Conservation (phyloP, 768 basidiomycete genomes). For the Dioszegia crocea region DNA sequence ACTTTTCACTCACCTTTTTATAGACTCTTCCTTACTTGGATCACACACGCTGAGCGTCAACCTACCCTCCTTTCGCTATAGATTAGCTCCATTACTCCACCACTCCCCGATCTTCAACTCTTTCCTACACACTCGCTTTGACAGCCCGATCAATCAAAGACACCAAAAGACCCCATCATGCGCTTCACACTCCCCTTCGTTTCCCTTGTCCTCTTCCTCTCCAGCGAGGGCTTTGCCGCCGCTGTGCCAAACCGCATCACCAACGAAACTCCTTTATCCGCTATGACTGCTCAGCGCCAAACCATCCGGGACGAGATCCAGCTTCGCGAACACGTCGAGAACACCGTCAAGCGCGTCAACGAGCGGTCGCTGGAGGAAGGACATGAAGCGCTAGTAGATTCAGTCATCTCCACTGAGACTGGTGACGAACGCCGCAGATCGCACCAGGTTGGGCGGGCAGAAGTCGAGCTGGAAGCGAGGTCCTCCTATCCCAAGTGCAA, state of each 20-base stretch:
- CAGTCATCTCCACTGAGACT: neutral
- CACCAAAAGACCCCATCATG: too few relatives aligned
- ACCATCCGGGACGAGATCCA: conserved; percentile 14
- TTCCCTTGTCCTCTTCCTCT: conserved; percentile 2
- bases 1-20: neutral
- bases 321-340: conserved; percentile 7
- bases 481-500: conserved; percentile 15
- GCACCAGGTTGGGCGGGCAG: neutral
- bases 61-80: neutral
- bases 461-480: neutral
- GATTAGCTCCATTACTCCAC: neutral
- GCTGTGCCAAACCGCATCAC: neutral
- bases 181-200: conserved; percentile 2
- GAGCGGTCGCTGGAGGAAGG: neutral
- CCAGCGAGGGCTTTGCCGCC: conserved; percentile 2
- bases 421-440: too few relatives aligned
- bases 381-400: neutral
- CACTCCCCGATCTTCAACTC: neutral
- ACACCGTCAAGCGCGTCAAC: conserved; percentile 13
- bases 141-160: neutral
- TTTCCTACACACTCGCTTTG: neutral
- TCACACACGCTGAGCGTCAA: neutral
- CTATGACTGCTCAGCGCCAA: conserved; percentile 5
- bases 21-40: too few relatives aligned
- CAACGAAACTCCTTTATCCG: neutral